A percentile compares a stretch with the other conserved stretches of the same genome.
Conservation (phyloP, 2,329 filamentous ascomycete species). For the Alternaria sp. region DNA sequence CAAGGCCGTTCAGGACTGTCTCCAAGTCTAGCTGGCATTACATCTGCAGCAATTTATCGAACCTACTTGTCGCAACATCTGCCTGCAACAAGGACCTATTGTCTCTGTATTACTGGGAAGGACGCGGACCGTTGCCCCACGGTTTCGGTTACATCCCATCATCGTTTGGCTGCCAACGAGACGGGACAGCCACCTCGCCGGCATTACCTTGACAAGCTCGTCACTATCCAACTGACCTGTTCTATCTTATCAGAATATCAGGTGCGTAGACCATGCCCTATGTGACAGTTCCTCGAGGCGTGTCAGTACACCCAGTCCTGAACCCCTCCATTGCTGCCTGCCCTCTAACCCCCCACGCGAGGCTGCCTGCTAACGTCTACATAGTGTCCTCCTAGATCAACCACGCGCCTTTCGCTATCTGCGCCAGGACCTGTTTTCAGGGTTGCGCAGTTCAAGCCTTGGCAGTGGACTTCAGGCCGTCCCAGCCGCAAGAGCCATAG, state of each 20-base stretch:
- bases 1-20: constrained; percentile 38
- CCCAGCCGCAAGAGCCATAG: constrained; percentile 43
- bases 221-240: constrained; percentile 49
- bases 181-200: constrained; percentile 16
- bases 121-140: constrained; percentile 19
- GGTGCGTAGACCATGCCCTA: constrained; percentile 37
- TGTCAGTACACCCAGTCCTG: constrained; percentile 25
- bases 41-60: constrained; percentile 26
- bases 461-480: constrained; percentile 62
- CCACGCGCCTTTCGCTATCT: constrained; percentile 38
- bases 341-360: constrained; percentile 28
- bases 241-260: constrained; percentile 46
- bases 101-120: constrained; percentile 29
- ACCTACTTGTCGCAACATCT: constrained; percentile 35
- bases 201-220: constrained; percentile 25
- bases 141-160: constrained; percentile 26
- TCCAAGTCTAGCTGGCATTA: constrained; percentile 30
- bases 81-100: constrained; percentile 30
- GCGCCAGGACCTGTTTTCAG: constrained; percentile 35
- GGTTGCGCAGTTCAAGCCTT: constrained; percentile 44
- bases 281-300: constrained; percentile 17
- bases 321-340: constrained; percentile 40
- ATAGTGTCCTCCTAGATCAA: constrained; percentile 43
- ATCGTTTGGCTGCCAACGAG: constrained; percentile 21
- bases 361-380: constrained; percentile 40